Base-by-base conservation (phyloP, 176 grass and related monocot genomes). In the Pharus latifolius region DNA sequence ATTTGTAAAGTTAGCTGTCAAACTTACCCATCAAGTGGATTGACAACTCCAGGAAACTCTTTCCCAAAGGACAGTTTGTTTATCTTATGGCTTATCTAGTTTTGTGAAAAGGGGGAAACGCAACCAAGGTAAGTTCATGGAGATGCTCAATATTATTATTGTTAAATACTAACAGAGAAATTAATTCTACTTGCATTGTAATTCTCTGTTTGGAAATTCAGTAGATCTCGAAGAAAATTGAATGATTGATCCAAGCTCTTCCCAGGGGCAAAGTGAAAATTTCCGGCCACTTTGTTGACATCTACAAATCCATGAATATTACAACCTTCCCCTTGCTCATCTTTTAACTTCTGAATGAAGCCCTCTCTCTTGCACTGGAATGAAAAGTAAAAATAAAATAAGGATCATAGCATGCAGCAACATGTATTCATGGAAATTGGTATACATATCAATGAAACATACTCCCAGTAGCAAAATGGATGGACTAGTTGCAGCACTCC, bases 261-360 rank as follows among this genome's bases (percentile, higher is more conserved):
- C 74, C 90, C 95, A 80, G 95, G 90, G 69, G 95, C 90, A 48
- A 99, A 99, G 83, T 99, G 95, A 75, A 99, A 99, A 83, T 99
- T 99, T 48, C 95, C 95, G 46, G 95, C 95, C 58, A 99, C 95
- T 94, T 88, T 99, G 83, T 87, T 99, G 46, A 99, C 95, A 85
- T 99, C 82, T 85, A 94, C 73, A 67, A 91, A 88, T 76, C 95
- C 95, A 81, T 99, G 81, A 59, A 99, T 91, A 65, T 79, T 99
- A 73, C 95, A 99, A 27, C 95, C 95, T 94, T 99, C 95, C 29
- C 95, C 95, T 64, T 91, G 56, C 83, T 99, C 95, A 52, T 94
- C 95, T 80, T 84, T 99, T 62, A 94, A 74, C 82, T 75, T 99
- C 74, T 88, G 87, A 48, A 93, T 83, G 17, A 88, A 99, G 56